Evolutionary conservation across 1,284 basidiomycete genomes (phyloP).

Genomic region (Moniliella sp.): DNA sequence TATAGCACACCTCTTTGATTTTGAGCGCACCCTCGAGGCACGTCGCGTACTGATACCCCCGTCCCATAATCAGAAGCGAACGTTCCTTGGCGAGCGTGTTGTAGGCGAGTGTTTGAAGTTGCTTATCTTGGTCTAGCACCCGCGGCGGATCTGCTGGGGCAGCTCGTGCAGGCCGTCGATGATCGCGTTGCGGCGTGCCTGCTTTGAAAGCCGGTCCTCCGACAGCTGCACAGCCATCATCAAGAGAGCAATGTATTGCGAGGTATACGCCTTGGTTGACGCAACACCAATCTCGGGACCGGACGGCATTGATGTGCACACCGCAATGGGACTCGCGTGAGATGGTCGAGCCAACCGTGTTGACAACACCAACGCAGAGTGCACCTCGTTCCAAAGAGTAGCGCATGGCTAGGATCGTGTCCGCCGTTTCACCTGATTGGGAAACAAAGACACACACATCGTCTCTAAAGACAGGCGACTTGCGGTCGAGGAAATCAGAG

Average conservation of each 20-base stretch:
- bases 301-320: slow-evolving; percentile 98
- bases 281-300: slow-evolving; percentile 98
- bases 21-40: slow-evolving; percentile 94
- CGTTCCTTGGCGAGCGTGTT: slow-evolving; percentile 58
- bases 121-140: slow-evolving; percentile 63
- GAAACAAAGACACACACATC: slow-evolving; percentile 91
- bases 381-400: slow-evolving; percentile 90
- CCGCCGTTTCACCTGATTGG: slow-evolving; percentile 94
- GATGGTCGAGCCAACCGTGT: slow-evolving; percentile 95
- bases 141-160: slow-evolving; percentile 68
- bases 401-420: slow-evolving; percentile 82
- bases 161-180: slow-evolving; percentile 83
- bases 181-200: slow-evolving; percentile 70
- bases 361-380: slow-evolving; percentile 79
- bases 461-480: slow-evolving; percentile 98
- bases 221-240: slow-evolving; percentile 96
- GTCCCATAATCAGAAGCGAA: slow-evolving; percentile 83
- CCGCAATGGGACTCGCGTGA: slow-evolving; percentile 99
- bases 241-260: slow-evolving; percentile 89
- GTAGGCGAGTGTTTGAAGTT: slow-evolving; percentile 60
- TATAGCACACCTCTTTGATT: slow-evolving; percentile 77
- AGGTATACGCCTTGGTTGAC: slow-evolving; percentile 99
- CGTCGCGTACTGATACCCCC: slow-evolving; percentile 91
- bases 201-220: slow-evolving; percentile 83
- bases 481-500: slow-evolving; percentile 92